Evolutionary conservation across 2,329 filamentous ascomycete genomes (phyloP).

Genomic region (Lasiodiplodia theobromae): DNA sequence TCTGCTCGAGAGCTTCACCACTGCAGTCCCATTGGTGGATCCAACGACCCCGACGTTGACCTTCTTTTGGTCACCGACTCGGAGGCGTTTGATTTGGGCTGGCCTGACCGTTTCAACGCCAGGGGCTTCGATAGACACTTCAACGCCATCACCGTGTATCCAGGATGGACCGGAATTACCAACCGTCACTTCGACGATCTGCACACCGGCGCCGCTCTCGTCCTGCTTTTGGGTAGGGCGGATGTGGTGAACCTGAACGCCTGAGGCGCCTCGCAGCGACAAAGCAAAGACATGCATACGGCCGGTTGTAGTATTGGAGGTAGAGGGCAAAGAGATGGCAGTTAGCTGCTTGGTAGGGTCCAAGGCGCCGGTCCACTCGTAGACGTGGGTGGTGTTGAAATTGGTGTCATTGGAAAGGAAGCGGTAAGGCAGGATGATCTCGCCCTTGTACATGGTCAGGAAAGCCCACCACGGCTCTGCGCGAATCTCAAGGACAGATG

Average conservation of each 20-base stretch:
- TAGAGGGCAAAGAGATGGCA: slow-evolving; percentile 52
- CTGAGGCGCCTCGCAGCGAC: slow-evolving; percentile 42
- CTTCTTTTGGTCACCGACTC: slow-evolving; percentile 49
- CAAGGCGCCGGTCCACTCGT: slow-evolving; percentile 53
- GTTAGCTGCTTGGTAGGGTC: slow-evolving; percentile 48
- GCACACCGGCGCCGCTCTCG: slow-evolving; percentile 39
- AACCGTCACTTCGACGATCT: slow-evolving; percentile 45
- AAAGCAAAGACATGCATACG: slow-evolving; percentile 51
- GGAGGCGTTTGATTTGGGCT: slow-evolving; percentile 48
- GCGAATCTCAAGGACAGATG: slow-evolving; percentile 52
- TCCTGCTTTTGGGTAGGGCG: slow-evolving; percentile 52
- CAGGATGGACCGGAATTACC: slow-evolving; percentile 33
- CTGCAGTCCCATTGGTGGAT: slow-evolving; percentile 34
- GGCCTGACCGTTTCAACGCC: slow-evolving; percentile 44
- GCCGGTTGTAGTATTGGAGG: slow-evolving; percentile 45
- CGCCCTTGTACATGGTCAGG: slow-evolving; percentile 55
- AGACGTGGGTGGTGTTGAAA: slow-evolving; percentile 55
- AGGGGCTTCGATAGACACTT: slow-evolving; percentile 36
- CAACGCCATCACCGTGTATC: slow-evolving; percentile 31
- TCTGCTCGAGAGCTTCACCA: slow-evolving; percentile 41
- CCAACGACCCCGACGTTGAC: slow-evolving; percentile 48
- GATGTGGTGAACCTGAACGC: slow-evolving; percentile 45
- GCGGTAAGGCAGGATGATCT: slow-evolving; percentile 46
- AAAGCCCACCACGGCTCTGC: slow-evolving; percentile 54
- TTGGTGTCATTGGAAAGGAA: slow-evolving; percentile 52